Conservation (phyloP, 192 early-diverging fungal species). For the Podila verticillata region DNA sequence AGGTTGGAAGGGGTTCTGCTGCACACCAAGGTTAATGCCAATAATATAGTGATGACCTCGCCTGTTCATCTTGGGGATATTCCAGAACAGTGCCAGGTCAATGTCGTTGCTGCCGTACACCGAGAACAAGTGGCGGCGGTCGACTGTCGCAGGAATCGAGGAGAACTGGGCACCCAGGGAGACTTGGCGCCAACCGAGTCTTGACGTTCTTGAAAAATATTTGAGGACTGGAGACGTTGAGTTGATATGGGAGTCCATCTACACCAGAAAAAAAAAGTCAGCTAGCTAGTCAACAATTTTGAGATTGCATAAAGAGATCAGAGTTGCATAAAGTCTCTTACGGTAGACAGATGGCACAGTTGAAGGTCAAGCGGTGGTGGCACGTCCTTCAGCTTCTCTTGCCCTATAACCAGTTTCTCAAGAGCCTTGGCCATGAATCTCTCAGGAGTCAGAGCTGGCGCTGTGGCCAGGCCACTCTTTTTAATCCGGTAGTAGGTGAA, state of each 20-base stretch:
- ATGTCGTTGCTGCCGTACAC: constrained; percentile 89
- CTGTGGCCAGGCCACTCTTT: constrained; percentile 4
- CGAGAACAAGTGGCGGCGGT: constrained; percentile 73
- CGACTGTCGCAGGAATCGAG: constrained; percentile 64
- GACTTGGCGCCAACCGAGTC: constrained; percentile 76
- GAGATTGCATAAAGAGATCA: too few relatives aligned
- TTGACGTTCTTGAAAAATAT: constrained; percentile 74
- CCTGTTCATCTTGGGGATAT: constrained; percentile 58
- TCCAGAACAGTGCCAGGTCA: constrained; percentile 90
- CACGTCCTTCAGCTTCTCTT: constrained; percentile 28
- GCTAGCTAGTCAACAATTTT: too few relatives aligned
- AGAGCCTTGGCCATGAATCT: constrained; percentile 59
- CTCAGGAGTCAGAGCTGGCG: constrained; percentile 53
- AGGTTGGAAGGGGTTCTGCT: constrained; percentile 72
- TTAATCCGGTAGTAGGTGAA: constrained; percentile 66
- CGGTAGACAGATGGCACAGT: constrained; percentile 60
- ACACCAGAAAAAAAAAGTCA: constrained; percentile 51
- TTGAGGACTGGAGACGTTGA: constrained; percentile 71
- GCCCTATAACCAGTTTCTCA: constrained; percentile 53
- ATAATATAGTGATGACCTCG: constrained; percentile 93
- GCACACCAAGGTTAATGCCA: constrained; percentile 89
- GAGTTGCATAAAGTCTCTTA: constrained; percentile 36
- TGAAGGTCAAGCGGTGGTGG: constrained; percentile 61
- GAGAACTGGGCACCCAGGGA: constrained; percentile 74
- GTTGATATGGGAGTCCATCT: constrained; percentile 64